Evolutionary conservation across 768 basidiomycete genomes (phyloP).

Genomic region (Cyclocybe aegerita): DNA sequence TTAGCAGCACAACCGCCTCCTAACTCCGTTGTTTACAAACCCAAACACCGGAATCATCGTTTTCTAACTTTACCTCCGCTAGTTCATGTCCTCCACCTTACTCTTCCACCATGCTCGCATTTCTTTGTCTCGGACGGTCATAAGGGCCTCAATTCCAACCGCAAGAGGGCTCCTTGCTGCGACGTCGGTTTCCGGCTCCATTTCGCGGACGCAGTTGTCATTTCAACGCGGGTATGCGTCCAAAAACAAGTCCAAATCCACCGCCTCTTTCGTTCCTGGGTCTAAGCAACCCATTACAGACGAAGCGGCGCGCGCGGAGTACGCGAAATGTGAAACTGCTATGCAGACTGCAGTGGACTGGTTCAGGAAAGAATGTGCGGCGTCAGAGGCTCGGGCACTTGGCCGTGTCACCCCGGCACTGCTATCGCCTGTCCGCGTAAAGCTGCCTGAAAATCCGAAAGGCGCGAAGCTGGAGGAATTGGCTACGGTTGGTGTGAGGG

Average conservation of each 20-base stretch:
- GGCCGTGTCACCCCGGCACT: conserved; percentile 77
- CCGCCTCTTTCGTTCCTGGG: conserved; percentile 62
- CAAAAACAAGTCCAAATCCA: conserved; percentile 45
- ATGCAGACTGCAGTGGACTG: conserved; percentile 70
- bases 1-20: no score
- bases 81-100: no score
- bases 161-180: no score
- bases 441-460: conserved; percentile 38
- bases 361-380: conserved; percentile 77
- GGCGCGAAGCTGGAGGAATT: conserved; percentile 60
- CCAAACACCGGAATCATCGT: no score
- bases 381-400: conserved; percentile 65
- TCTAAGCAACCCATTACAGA: conserved; percentile 63
- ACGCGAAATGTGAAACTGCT: conserved; percentile 57
- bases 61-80: no score
- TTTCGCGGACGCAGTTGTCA: background rate
- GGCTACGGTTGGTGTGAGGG: conserved; percentile 78
- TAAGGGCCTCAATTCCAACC: no score
- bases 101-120: no score
- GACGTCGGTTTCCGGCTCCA: no score
- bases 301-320: conserved; percentile 55
- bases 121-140: no score
- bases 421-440: conserved; percentile 67
- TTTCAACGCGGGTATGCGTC: conserved; percentile 24
- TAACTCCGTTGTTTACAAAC: no score